Base-by-base conservation (phyloP, 2,329 filamentous ascomycete species). In the Fusarium xylarioides region DNA sequence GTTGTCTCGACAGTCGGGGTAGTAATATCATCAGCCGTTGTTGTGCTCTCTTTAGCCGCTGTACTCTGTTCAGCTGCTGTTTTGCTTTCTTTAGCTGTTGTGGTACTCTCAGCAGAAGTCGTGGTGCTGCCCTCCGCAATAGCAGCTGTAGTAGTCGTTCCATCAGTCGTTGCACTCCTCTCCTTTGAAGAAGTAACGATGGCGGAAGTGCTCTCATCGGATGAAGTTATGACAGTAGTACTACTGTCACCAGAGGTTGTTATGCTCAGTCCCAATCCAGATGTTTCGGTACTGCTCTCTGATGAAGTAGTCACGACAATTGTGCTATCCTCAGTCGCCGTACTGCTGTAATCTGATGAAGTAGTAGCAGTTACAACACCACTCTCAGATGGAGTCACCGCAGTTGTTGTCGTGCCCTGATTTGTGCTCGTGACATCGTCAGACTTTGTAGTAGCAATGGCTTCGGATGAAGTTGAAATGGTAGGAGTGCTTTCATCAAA, bases 131-230 rank as follows among this genome's bases (percentile, higher is more conserved):
- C 6, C 23, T 53, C 32, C 1, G 10, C 4, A 26, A 18, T 2
- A 15, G 3, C 10, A 2, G 32, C 2, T 0, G 32, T 6, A 4
- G 6, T 53, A 5, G 49, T 53, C 4, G 18, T 10, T 10, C 21
- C 30, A 15, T 19, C 30, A 4, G 11, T 19, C 19, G 47, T 9
- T 10, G 1, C 2, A 12, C 11, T 16, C 7, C 12, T 53, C 12
- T 35, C 49, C 7, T 7, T 26, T 7, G 7, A 34, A 15, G 11
- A 11, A 38, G 37, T 12, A 21, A 21, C 37, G 21, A 11, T 21
- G 37, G 11, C 37, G 37, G 37, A 11, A 38, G 37, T 38, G 37
- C 37, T 21, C 3, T 14, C 32, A 5, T 34, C 32, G 5, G 32
- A 14, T 34, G 32, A 34, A 34, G 32, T 34, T 30, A 7, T 30